Conservation (phyloP, 2,329 filamentous ascomycete genomes). For the Fusarium piperis region DNA sequence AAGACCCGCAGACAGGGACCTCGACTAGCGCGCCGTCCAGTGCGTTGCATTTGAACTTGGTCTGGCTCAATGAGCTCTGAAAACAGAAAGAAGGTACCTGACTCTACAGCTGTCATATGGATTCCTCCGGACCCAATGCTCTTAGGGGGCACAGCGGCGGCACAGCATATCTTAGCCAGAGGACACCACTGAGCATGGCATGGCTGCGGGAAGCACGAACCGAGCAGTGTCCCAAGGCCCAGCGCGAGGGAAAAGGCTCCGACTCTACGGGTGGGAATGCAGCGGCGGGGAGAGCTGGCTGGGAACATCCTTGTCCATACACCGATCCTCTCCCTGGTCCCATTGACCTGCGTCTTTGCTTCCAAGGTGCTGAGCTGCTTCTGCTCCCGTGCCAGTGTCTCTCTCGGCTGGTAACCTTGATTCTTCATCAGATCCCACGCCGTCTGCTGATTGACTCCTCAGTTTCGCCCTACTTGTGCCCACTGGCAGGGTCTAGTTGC, state of each 20-base stretch:
- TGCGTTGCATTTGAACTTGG: constrained; percentile 22
- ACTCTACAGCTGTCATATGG: neutral
- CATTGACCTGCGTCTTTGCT: constrained; percentile 19
- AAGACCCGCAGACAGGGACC: constrained; percentile 31
- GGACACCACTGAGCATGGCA: constrained; percentile 3
- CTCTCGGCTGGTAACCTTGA: constrained; percentile 24
- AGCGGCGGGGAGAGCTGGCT: constrained; percentile 25
- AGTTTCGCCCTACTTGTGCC: neutral
- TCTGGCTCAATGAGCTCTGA: constrained; percentile 1
- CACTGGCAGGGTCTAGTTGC: constrained; percentile 6
- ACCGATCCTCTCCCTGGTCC: constrained; percentile 29
- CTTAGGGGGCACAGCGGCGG: constrained; percentile 6
- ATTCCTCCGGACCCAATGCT: neutral
- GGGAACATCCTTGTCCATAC: constrained; percentile 35
- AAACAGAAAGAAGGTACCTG: constrained; percentile 13
- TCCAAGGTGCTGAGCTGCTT: constrained; percentile 12
- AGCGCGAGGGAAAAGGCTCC: constrained; percentile 16
- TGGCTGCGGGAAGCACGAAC: constrained; percentile 19
- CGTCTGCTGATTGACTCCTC: constrained; percentile 2
- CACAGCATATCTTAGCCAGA: constrained; percentile 12
- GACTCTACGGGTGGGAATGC: constrained; percentile 33
- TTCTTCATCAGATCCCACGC: constrained; percentile 14
- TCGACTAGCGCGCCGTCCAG: constrained; percentile 28
- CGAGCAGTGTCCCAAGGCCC: constrained; percentile 7
- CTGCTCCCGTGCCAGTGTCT: constrained; percentile 19